phyloP scores from a whole-genome alignment of 345 rosid genomes.

The Gynandropsis gynandra region DNA sequence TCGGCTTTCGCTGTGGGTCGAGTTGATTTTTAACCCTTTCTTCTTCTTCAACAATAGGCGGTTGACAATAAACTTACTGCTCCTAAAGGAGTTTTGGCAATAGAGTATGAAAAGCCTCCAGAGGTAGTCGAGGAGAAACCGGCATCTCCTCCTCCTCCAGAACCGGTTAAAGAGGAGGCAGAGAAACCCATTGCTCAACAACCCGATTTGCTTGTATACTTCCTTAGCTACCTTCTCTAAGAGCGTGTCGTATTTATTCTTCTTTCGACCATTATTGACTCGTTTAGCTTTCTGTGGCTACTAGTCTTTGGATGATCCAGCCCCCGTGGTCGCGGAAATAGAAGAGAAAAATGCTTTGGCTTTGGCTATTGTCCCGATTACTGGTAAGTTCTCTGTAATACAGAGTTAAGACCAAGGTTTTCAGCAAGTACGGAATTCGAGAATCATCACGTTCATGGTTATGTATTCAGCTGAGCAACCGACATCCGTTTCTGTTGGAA shows the following conservation, averaged over 20 bases:
- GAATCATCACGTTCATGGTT: constrained; percentile 6
- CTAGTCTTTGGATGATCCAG: constrained; percentile 73
- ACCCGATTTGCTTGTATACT: constrained; percentile 72
- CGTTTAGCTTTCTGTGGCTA: constrained; percentile 6
- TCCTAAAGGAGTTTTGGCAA: constrained; percentile 72
- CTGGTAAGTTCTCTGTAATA: constrained; percentile 33
- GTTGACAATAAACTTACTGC: constrained; percentile 45
- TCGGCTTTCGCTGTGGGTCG: background rate
- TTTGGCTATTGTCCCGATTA: constrained; percentile 81
- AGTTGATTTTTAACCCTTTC: constrained; percentile 2
- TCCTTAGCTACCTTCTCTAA: constrained; percentile 3
- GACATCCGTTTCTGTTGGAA: constrained; percentile 31
- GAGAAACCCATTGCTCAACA: constrained; percentile 48
- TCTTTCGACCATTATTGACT: constrained; percentile 1
- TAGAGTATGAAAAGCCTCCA: constrained; percentile 53
- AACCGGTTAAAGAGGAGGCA: constrained; percentile 55
- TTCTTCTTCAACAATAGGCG: constrained; percentile 17
- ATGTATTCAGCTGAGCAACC: constrained; percentile 54
- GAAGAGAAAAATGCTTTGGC: constrained; percentile 88
- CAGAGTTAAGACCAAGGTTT: background rate
- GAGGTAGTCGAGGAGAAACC: constrained; percentile 48
- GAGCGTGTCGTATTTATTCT: constrained; percentile 3
- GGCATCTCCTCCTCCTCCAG: constrained; percentile 45
- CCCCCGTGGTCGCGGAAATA: constrained; percentile 56
- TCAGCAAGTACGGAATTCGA: background rate